Evolutionary conservation across 176 grass and related monocot genomes (phyloP), one percentile per base, ranked within the genome.

Genomic region (Canna indica): DNA sequence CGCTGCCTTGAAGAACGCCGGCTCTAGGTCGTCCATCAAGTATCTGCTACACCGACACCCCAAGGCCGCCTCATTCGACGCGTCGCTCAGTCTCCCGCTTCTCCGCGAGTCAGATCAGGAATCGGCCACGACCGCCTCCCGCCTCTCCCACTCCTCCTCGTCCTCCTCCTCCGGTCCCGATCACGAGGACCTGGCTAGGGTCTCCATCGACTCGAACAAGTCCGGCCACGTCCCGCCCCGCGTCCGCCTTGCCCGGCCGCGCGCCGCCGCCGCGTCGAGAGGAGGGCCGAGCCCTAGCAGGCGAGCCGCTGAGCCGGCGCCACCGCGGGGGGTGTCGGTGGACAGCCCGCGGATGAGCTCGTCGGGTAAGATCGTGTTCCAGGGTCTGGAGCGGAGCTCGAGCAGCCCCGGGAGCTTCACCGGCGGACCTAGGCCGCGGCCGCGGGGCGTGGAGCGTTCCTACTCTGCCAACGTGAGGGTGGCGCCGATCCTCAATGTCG

Each of bases 381-480:
- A 85, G 68, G 85, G 88, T 0, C 73, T 96, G 0, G 83, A 85
- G 18, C 78, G 92, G 36, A 89, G 86, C 83, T 91, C 92, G 7
- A 96, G 92, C 84, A 96, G 81, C 56, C 92, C 92, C 0, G 83
- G 92, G 64, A 96, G 86, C 81, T 90, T 91, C 7, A 80, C 79
- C 0, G 91, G 91, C 32, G 85, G 91, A 0, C 81, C 88, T 0
- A 82, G 88, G 44, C 69, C 68, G 73, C 77, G 58, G 14, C 24
- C 76, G 34, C 65, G 81, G 1, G 67, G 72, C 32, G 86, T 96
- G 54, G 93, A 91, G 81, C 81, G 93, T 9, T 96, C 93, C 6
- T 96, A 96, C 81, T 96, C 93, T 1, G 93, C 88, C 62, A 90
- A 91, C 84, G 88, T 96, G 34, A 78, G 88, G 76, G 78, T 96